A percentile compares a stretch with the other conserved stretches of the same genome.
These are phyloP conservation scores for Penicillium sp. DNA, from an alignment of 2,329 filamentous ascomycete genomes.

Conservation along the genomic window DNA sequence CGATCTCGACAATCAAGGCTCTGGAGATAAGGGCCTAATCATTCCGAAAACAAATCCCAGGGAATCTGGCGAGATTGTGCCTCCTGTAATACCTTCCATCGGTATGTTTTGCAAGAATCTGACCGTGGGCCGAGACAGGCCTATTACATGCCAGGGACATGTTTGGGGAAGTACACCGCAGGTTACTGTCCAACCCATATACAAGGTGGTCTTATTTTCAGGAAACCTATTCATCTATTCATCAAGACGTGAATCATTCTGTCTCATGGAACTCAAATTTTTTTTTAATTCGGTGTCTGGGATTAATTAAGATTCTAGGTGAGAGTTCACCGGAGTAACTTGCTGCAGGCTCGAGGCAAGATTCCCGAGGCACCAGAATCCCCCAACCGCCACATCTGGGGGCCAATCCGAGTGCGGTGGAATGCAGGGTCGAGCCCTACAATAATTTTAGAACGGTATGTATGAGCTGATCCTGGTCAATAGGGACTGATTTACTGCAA, in stretches of 20 bases:
- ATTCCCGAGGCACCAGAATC: background rate
- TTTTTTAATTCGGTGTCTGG: background rate
- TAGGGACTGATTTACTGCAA: too few species aligned
- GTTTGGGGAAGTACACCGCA: conserved; percentile 4
- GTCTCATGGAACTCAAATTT: background rate
- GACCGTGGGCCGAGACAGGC: conserved; percentile 3
- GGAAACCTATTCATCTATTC: background rate
- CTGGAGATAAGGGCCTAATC: background rate
- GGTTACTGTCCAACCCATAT: conserved; percentile 1
- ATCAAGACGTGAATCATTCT: background rate
- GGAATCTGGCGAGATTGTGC: background rate
- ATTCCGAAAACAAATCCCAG: background rate
- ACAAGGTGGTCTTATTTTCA: background rate
- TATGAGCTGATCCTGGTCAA: background rate
- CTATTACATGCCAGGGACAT: conserved; percentile 1
- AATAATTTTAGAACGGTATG: background rate
- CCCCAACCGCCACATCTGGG: background rate
- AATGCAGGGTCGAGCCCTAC: conserved; percentile 10
- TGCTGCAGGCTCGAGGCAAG: background rate
- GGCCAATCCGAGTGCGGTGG: conserved; percentile 2
- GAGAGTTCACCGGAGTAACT: background rate
- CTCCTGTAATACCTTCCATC: background rate
- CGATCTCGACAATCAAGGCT: background rate
- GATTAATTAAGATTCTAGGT: background rate
- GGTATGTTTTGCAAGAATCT: conserved; percentile 4